Conservation (phyloP, 31 red algal genomes). For the Endocladia muricata region DNA sequence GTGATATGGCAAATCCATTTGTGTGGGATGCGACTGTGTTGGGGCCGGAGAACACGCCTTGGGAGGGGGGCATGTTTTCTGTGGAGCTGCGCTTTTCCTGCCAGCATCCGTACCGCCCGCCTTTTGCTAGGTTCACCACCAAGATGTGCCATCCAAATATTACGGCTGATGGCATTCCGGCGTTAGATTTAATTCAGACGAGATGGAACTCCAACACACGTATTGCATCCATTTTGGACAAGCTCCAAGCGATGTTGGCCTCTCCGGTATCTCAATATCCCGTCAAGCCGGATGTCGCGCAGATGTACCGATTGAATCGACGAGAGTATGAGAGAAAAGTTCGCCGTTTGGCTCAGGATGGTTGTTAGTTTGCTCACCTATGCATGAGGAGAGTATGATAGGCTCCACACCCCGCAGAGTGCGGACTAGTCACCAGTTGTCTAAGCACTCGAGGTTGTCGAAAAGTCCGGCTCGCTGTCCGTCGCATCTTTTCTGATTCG, state of each 20-base stretch:
- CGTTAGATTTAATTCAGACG: constrained; percentile 63
- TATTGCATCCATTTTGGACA: constrained; percentile 46
- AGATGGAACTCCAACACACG: constrained; percentile 63
- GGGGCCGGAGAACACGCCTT: constrained; percentile 71
- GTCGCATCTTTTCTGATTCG: too few relatives aligned
- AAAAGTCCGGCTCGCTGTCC: too few relatives aligned
- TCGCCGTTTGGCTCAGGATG: constrained; percentile 63
- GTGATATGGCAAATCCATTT: constrained; percentile 55
- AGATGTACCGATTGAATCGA: constrained; percentile 36
- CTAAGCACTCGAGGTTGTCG: too few relatives aligned
- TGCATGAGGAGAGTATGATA: too few relatives aligned
- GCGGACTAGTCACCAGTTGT: too few relatives aligned
- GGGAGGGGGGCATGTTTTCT: constrained; percentile 76
- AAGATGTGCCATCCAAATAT: constrained; percentile 73
- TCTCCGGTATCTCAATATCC: constrained; percentile 33
- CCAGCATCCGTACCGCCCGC: constrained; percentile 71
- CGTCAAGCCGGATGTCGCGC: constrained; percentile 41
- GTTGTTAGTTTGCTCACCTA: constrained; percentile 30
- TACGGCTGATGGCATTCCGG: constrained; percentile 61
- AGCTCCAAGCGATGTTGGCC: constrained; percentile 54
- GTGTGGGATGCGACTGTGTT: constrained; percentile 78
- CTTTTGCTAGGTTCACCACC: constrained; percentile 57
- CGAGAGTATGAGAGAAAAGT: constrained; percentile 58
- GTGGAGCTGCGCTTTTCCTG: constrained; percentile 55
- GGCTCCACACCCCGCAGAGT: too few relatives aligned